phyloP scores from a whole-genome alignment of 164 flowering plant species.

The Tetrastigma voinierianum region DNA sequence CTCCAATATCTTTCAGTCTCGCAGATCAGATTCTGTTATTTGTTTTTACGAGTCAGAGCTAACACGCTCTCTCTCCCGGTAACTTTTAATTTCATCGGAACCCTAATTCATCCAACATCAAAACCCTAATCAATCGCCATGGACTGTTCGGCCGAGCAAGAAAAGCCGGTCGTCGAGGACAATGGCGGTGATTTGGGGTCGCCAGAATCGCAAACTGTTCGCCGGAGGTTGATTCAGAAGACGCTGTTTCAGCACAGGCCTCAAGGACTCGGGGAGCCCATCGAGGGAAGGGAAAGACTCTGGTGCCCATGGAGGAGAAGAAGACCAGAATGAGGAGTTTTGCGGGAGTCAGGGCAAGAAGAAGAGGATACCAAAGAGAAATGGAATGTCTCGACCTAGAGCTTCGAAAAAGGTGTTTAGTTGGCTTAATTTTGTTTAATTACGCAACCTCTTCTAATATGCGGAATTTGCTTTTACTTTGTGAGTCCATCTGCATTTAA shows the following conservation, averaged over 20 bases:
- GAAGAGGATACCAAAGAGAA: conserved; percentile 34
- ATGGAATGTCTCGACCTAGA: conserved; percentile 20
- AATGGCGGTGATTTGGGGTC: neutral
- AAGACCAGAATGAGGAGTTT: conserved; percentile 33
- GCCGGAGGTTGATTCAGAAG: conserved; percentile 56
- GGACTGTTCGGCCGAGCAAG: conserved; percentile 23
- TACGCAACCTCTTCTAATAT: no score
- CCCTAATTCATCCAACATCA: conserved; percentile 10
- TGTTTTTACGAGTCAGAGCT: neutral
- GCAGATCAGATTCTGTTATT: neutral
- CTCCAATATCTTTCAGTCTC: conserved; percentile 19
- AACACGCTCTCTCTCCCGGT: neutral
- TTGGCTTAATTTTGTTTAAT: neutral
- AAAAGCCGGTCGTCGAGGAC: conserved; percentile 8
- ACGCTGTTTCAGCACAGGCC: conserved; percentile 40
- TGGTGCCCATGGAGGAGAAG: conserved; percentile 16
- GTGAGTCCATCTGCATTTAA: no score
- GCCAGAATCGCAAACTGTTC: conserved; percentile 24
- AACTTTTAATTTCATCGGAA: conserved; percentile 7
- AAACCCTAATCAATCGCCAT: conserved; percentile 12
- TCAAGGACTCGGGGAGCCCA: conserved; percentile 14
- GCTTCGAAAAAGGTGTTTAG: conserved; percentile 38
- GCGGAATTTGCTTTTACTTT: no score
- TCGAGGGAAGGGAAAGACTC: neutral
- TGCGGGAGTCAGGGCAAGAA: conserved; percentile 41